Evolutionary conservation across 805 yeast species (phyloP).

Genomic region (Lachancea quebecensis): DNA sequence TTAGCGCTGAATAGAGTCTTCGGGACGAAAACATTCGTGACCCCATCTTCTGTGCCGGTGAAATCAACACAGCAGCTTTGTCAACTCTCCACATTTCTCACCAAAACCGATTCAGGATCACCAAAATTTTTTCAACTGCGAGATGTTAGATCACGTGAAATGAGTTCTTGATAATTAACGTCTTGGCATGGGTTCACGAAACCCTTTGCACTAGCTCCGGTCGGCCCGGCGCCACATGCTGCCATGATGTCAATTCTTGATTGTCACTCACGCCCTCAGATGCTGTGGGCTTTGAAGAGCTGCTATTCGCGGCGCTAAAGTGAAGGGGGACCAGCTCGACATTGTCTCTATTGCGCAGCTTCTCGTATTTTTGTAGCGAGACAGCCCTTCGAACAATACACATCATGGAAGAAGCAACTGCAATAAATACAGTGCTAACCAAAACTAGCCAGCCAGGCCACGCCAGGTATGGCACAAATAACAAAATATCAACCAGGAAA

Average conservation of each 20-base stretch:
- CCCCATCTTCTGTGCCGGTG: background rate
- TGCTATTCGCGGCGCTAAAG: background rate
- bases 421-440: constrained; percentile 57
- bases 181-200: background rate
- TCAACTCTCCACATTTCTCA: no score
- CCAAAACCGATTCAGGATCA: background rate
- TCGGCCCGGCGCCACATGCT: background rate
- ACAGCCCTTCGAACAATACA: constrained; percentile 70
- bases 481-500: constrained; percentile 71
- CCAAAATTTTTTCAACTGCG: background rate
- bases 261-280: background rate
- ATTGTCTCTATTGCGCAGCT: constrained; percentile 1
- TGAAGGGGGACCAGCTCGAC: constrained; percentile 5
- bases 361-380: constrained; percentile 19
- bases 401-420: constrained; percentile 55
- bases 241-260: background rate
- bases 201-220: constrained; percentile 1
- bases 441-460: constrained; percentile 86
- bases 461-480: constrained; percentile 67
- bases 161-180: background rate
- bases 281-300: background rate
- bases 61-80: no score
- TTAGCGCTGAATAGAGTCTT: background rate
- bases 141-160: background rate
- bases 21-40: background rate